Conservation (phyloP, 2,329 filamentous ascomycete species). For the Cytospora schulzeri region DNA sequence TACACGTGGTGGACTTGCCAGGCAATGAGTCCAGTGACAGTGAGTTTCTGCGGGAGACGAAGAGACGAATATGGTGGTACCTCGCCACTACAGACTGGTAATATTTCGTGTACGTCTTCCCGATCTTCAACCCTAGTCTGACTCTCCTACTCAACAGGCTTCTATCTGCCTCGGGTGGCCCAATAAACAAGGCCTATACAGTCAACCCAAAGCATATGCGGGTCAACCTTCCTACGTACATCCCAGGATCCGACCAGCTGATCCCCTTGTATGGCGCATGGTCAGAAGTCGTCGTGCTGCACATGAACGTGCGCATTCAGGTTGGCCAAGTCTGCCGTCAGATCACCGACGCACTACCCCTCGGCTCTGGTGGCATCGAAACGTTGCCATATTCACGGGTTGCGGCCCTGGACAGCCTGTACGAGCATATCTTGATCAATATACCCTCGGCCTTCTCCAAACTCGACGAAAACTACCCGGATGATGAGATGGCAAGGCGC, state of each 20-base stretch:
- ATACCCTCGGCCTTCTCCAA: neutral
- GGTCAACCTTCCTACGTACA: constrained; percentile 42
- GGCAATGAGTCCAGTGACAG: constrained; percentile 32
- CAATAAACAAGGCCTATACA: constrained; percentile 40
- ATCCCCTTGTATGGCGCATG: constrained; percentile 5
- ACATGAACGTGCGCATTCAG: constrained; percentile 27
- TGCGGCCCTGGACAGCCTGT: constrained; percentile 30
- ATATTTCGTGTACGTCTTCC: neutral
- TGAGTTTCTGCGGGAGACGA: constrained; percentile 38
- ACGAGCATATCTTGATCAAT: constrained; percentile 26
- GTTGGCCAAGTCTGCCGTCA: constrained; percentile 31
- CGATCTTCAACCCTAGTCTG: neutral
- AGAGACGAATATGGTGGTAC: constrained; percentile 49
- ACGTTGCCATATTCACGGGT: constrained; percentile 30
- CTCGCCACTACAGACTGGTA: constrained; percentile 44
- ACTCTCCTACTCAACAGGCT: constrained; percentile 34
- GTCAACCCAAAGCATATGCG: constrained; percentile 44
- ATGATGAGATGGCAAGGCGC: neutral
- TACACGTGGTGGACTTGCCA: constrained; percentile 45
- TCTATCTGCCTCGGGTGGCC: constrained; percentile 40
- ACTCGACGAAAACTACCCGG: neutral
- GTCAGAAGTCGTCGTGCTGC: constrained; percentile 6
- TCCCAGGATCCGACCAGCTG: constrained; percentile 28
- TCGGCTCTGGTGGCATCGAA: constrained; percentile 26
- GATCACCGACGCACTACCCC: constrained; percentile 29